Conservation (phyloP, 352 stramenopile genomes). For the Phytopythium chamaehyphon region DNA sequence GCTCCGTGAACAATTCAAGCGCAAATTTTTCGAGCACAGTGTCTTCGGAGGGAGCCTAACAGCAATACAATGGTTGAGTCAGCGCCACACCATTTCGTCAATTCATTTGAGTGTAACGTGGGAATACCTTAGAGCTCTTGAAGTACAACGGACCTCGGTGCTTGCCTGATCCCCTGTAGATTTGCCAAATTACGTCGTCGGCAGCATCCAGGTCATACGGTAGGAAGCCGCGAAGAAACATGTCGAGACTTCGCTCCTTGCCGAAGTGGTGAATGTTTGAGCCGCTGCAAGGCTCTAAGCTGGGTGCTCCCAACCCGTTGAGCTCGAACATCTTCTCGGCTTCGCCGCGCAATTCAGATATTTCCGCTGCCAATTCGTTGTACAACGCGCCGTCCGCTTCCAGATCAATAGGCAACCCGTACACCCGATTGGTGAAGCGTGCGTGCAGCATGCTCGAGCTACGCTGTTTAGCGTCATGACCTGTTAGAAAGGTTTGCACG, state of each 20-base stretch:
- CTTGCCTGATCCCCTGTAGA: slow-evolving; percentile 15
- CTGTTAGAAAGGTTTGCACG: too few species aligned
- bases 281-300: slow-evolving; percentile 3
- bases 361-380: slow-evolving; percentile 5
- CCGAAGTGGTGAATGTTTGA: slow-evolving; percentile 12
- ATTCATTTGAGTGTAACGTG: too few species aligned
- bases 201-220: slow-evolving; percentile 9
- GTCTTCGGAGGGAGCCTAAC: not conserved
- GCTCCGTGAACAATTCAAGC: slow-evolving; percentile 30
- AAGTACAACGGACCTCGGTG: slow-evolving; percentile 17
- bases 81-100: too few species aligned
- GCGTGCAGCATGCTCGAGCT: slow-evolving; percentile 10
- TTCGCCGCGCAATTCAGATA: slow-evolving; percentile 9
- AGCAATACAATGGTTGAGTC: not conserved
- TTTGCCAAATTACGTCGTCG: slow-evolving; percentile 12
- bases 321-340: slow-evolving; percentile 13
- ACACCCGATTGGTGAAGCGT: slow-evolving; percentile 4
- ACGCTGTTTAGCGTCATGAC: slow-evolving; percentile 4
- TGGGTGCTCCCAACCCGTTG: slow-evolving; percentile 7
- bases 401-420: not conserved
- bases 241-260: slow-evolving; percentile 15
- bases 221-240: slow-evolving; percentile 15
- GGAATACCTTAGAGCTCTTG: slow-evolving; percentile 9
- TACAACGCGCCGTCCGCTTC: slow-evolving; percentile 10
- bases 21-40: slow-evolving; percentile 12